Percentiles rank a stretch among this genome's conserved stretches.
Evolutionary conservation across 140 eudicot species (phyloP).

Genomic region (Stevia rebaudiana): DNA sequence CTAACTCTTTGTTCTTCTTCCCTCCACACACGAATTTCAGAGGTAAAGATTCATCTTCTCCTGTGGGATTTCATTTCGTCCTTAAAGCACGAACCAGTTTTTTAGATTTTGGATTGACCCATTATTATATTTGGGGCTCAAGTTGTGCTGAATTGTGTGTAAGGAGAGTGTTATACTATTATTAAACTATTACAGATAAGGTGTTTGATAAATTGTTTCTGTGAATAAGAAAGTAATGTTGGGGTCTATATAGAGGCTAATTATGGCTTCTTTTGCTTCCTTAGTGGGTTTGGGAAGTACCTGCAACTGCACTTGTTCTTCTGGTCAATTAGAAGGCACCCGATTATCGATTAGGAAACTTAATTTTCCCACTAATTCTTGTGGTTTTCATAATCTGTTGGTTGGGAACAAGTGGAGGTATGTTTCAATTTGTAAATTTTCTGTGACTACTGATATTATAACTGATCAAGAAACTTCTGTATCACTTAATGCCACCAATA

Average conservation of each 20-base stretch:
- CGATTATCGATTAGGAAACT: constrained; percentile 48
- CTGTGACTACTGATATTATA: constrained; percentile 58
- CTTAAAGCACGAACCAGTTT: not conserved
- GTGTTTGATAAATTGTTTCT: constrained; percentile 23
- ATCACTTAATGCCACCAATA: constrained; percentile 48
- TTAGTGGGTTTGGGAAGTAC: constrained; percentile 76
- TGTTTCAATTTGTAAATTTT: constrained; percentile 62
- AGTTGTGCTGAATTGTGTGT: constrained; percentile 1
- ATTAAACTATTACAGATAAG: constrained; percentile 23
- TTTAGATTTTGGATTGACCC: not conserved
- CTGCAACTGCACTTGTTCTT: constrained; percentile 49
- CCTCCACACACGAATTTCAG: constrained; percentile 16
- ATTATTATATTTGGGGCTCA: constrained; percentile 6
- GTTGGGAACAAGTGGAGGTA: constrained; percentile 66
- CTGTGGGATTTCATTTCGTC: constrained; percentile 7
- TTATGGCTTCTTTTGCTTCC: constrained; percentile 73
- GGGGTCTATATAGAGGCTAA: constrained; percentile 27
- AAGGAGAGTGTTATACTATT: constrained; percentile 9
- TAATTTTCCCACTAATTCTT: constrained; percentile 35
- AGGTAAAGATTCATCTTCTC: constrained; percentile 27
- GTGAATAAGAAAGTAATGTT: constrained; percentile 34
- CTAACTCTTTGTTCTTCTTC: constrained; percentile 9
- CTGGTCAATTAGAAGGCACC: constrained; percentile 51
- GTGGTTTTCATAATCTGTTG: constrained; percentile 38
- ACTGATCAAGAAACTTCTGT: constrained; percentile 67